Evolutionary conservation across 352 stramenopile genomes (phyloP).

Genomic region (Chloridella minuta): DNA sequence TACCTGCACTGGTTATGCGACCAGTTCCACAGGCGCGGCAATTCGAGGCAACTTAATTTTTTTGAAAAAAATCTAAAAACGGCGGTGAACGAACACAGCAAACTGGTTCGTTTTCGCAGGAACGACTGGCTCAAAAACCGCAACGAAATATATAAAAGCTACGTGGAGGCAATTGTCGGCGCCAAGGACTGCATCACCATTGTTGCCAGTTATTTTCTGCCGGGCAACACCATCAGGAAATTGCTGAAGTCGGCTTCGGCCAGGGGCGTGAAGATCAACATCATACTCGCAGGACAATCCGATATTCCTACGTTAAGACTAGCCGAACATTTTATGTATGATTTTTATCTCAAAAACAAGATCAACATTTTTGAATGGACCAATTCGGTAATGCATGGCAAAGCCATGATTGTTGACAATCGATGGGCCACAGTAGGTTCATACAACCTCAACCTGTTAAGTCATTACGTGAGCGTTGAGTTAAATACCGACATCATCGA

Average conservation of each 20-base stretch:
- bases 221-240: not conserved
- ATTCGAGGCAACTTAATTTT: too few species aligned
- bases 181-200: not conserved
- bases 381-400: not conserved
- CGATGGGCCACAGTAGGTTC: not conserved
- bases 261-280: not conserved
- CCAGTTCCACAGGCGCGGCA: too few species aligned
- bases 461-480: not conserved
- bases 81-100: not conserved
- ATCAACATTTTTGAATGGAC: not conserved
- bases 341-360: not conserved
- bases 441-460: not conserved
- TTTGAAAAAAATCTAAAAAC: not conserved
- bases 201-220: not conserved
- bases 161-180: not conserved
- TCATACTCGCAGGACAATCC: not conserved
- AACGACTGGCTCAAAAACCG: not conserved
- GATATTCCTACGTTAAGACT: not conserved
- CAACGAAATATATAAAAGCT: not conserved
- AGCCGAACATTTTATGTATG: not conserved
- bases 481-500: not conserved
- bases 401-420: not conserved
- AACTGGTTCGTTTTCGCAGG: not conserved
- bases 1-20: not conserved
- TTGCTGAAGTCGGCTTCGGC: not conserved